A percentile compares a stretch with the other conserved stretches of the same genome.
These are phyloP conservation scores for Parathielavia hyrcaniae DNA, from an alignment of 495 filamentous ascomycete species.

Conservation along the genomic window DNA sequence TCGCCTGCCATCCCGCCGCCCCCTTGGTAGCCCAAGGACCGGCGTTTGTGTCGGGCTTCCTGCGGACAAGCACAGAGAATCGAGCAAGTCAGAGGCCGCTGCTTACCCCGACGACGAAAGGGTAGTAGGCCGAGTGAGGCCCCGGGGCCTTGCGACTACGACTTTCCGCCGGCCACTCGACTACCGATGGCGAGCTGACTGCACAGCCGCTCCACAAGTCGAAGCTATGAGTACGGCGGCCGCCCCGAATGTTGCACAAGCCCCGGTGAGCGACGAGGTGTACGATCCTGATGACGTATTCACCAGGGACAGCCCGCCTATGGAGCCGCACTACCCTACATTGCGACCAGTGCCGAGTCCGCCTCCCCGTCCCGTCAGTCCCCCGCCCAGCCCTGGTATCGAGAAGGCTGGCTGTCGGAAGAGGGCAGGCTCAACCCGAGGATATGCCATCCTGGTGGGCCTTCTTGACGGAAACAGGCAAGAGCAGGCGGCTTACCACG, in stretches of 20 bases:
- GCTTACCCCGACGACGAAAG: background rate
- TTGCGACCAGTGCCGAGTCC: constrained; percentile 40
- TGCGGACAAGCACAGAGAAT: background rate
- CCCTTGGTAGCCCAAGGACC: constrained; percentile 13
- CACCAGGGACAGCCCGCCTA: constrained; percentile 38
- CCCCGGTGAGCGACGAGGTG: constrained; percentile 35
- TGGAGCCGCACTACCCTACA: constrained; percentile 37
- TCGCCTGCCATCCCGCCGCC: constrained; percentile 6
- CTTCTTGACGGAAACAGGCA: constrained; percentile 47
- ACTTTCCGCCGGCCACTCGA: constrained; percentile 1
- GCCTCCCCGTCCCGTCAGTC: constrained; percentile 35
- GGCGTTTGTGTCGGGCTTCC: constrained; percentile 6
- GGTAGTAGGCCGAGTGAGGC: background rate
- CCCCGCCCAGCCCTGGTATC: constrained; percentile 30
- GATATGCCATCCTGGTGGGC: constrained; percentile 51
- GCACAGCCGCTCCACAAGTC: constrained; percentile 25
- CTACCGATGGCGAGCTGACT: constrained; percentile 33
- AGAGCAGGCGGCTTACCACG: constrained; percentile 43
- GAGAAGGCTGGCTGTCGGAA: constrained; percentile 41
- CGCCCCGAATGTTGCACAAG: constrained; percentile 37
- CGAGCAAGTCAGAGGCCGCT: background rate
- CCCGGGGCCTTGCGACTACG: background rate
- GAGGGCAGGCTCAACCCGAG: constrained; percentile 40
- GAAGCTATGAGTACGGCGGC: constrained; percentile 43
- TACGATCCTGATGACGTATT: constrained; percentile 45